Conservation (phyloP, 2,329 filamentous ascomycete species). For the Colletotrichum sp. region DNA sequence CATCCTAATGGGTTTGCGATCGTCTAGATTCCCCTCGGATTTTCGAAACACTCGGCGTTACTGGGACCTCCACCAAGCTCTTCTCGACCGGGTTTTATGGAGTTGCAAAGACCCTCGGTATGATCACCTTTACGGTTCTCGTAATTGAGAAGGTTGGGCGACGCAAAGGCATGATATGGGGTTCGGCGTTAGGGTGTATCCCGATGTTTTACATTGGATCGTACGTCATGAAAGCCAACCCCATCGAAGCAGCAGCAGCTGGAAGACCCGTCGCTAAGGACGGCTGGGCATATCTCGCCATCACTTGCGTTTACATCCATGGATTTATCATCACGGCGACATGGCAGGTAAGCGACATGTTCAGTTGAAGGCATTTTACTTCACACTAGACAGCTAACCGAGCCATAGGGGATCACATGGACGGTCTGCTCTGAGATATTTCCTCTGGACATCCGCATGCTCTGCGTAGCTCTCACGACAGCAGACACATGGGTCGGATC, state of each 20-base stretch:
- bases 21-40: constrained; percentile 28
- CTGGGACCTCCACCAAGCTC: constrained; percentile 25
- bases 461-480: constrained; percentile 37
- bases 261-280: constrained; percentile 30
- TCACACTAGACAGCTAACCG: constrained; percentile 9
- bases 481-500: constrained; percentile 42
- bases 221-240: constrained; percentile 37
- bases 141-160: constrained; percentile 53
- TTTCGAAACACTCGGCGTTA: constrained; percentile 39
- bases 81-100: constrained; percentile 47
- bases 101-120: constrained; percentile 39
- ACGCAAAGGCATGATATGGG: constrained; percentile 51
- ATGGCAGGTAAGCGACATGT: constrained; percentile 35
- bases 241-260: constrained; percentile 40
- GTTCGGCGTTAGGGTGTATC: constrained; percentile 41
- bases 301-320: constrained; percentile 52
- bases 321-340: constrained; percentile 39
- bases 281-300: constrained; percentile 46
- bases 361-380: not conserved
- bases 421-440: constrained; percentile 54
- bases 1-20: fast-evolving
- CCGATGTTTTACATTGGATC: constrained; percentile 44
- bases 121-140: constrained; percentile 44
- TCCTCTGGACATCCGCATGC: constrained; percentile 39
- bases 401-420: constrained; percentile 43